Evolutionary conservation across 768 basidiomycete species (phyloP).

Genomic region (Pulveroboletus sp.): DNA sequence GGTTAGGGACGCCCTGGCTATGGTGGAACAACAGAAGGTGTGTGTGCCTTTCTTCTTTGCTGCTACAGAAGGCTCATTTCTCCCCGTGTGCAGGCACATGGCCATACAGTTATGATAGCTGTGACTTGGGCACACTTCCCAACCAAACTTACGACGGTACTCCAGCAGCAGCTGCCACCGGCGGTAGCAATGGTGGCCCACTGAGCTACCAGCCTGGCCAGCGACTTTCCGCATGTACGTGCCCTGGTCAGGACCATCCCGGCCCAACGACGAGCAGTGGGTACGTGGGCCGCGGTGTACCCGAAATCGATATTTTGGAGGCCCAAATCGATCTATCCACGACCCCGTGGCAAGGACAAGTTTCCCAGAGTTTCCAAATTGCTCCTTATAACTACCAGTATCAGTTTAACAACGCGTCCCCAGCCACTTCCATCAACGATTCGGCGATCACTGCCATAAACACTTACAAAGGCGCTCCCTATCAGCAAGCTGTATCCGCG

Average conservation of each 20-base stretch:
- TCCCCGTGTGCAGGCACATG: slow-evolving; percentile 40
- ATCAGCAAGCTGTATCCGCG: slow-evolving; percentile 75
- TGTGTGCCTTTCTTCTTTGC: slow-evolving; percentile 13
- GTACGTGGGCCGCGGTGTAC: slow-evolving; percentile 67
- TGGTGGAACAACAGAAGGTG: slow-evolving; percentile 84
- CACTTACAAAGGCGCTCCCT: slow-evolving; percentile 64
- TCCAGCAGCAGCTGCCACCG: slow-evolving; percentile 58
- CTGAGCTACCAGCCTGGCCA: slow-evolving; percentile 87
- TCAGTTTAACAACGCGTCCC: slow-evolving; percentile 50
- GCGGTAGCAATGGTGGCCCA: slow-evolving; percentile 44
- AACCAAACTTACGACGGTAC: slow-evolving; percentile 70
- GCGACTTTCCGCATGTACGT: slow-evolving; percentile 84
- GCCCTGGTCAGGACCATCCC: slow-evolving; percentile 81
- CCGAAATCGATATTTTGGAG: slow-evolving; percentile 94
- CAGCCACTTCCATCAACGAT: slow-evolving; percentile 55
- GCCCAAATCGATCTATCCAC: slow-evolving; percentile 59
- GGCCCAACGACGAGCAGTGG: slow-evolving; percentile 55
- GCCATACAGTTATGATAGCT: slow-evolving; percentile 83
- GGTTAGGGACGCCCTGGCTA: slow-evolving; percentile 79
- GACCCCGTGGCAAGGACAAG: slow-evolving; percentile 54
- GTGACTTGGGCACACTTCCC: slow-evolving; percentile 84
- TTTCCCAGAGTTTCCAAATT: slow-evolving; percentile 78
- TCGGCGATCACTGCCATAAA: slow-evolving; percentile 53
- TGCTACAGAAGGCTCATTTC: not conserved
- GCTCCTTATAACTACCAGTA: slow-evolving; percentile 79